Conservation (phyloP, 1,284 basidiomycete genomes). For the Stereum hirsutum region DNA sequence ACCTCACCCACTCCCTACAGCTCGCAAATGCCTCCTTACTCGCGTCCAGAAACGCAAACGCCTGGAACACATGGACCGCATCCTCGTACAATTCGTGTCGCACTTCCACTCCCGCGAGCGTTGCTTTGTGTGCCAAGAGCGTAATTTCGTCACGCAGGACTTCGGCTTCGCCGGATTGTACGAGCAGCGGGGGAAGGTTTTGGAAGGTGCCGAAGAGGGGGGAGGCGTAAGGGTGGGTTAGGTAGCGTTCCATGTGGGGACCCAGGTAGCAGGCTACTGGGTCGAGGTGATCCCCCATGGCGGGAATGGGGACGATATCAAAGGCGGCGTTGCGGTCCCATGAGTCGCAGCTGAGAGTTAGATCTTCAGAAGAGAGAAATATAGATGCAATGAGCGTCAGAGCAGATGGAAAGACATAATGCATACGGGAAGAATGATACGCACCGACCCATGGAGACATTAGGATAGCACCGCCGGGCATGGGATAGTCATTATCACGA, state of each 20-base stretch:
- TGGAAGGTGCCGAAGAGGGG: slow-evolving; percentile 91
- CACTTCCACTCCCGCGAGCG: slow-evolving; percentile 80
- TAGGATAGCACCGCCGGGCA: slow-evolving; percentile 77
- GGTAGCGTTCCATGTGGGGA: slow-evolving; percentile 71
- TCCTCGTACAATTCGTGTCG: slow-evolving; percentile 93
- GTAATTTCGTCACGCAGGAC: slow-evolving; percentile 90
- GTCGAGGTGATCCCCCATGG: slow-evolving; percentile 82
- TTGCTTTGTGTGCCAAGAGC: slow-evolving; percentile 91
- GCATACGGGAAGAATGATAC: slow-evolving; percentile 20
- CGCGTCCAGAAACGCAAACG: slow-evolving; percentile 75
- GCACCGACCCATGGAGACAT: slow-evolving; percentile 92
- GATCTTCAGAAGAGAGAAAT: too few relatives aligned
- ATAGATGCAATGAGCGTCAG: too few relatives aligned
- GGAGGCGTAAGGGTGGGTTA: slow-evolving; percentile 95
- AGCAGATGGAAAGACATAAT: too few relatives aligned
- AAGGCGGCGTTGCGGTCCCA: slow-evolving; percentile 90
- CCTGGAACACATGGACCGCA: slow-evolving; percentile 88
- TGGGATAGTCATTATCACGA: slow-evolving; percentile 72
- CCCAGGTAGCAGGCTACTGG: slow-evolving; percentile 92
- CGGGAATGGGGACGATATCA: slow-evolving; percentile 72
- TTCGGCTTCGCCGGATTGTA: slow-evolving; percentile 93
- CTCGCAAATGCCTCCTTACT: slow-evolving; percentile 67
- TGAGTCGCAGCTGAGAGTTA: slow-evolving; percentile 94
- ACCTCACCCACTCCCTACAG: slow-evolving; percentile 63
- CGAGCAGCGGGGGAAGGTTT: slow-evolving; percentile 83